Conservation (phyloP, 345 rosid genomes). For the Lepidium didymum region DNA sequence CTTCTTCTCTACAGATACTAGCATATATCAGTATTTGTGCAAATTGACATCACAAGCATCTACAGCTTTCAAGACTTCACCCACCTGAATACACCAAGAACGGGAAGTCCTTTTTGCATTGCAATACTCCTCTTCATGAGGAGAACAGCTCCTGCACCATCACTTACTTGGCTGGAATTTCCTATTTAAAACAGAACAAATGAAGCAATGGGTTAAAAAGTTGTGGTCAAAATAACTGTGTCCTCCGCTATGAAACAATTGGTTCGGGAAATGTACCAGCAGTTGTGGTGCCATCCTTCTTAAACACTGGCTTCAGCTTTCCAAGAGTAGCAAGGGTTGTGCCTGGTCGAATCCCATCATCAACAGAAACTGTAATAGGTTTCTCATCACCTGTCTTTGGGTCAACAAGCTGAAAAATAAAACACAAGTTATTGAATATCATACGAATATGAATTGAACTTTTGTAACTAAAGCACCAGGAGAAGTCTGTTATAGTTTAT, state of each 20-base stretch:
- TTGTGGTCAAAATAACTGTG: neutral
- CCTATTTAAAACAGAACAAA: constrained; percentile 36
- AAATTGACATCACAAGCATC: constrained; percentile 2
- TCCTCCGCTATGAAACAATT: neutral
- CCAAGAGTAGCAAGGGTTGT: constrained; percentile 60
- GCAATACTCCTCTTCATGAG: constrained; percentile 97
- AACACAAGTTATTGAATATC: constrained; percentile 8
- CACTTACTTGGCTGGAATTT: constrained; percentile 95
- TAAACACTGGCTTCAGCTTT: constrained; percentile 83
- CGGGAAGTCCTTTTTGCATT: constrained; percentile 66
- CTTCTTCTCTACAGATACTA: neutral
- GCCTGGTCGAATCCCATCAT: constrained; percentile 88
- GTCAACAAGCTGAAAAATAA: constrained; percentile 65
- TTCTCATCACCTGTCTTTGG: constrained; percentile 89
- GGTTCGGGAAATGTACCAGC: constrained; percentile 52
- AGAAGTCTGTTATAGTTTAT: neutral
- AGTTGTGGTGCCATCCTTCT: constrained; percentile 91
- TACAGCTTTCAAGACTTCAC: neutral
- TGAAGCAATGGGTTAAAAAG: neutral
- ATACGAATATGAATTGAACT: neutral
- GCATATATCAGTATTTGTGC: neutral
- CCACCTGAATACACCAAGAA: constrained; percentile 95
- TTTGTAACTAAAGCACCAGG: neutral
- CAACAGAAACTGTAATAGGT: constrained; percentile 69
- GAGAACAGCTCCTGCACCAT: constrained; percentile 98